A percentile compares a stretch with the other conserved stretches of the same genome.
Evolutionary conservation across 306 rosid genomes (phyloP).

Genomic region (Citrullus amarus): DNA sequence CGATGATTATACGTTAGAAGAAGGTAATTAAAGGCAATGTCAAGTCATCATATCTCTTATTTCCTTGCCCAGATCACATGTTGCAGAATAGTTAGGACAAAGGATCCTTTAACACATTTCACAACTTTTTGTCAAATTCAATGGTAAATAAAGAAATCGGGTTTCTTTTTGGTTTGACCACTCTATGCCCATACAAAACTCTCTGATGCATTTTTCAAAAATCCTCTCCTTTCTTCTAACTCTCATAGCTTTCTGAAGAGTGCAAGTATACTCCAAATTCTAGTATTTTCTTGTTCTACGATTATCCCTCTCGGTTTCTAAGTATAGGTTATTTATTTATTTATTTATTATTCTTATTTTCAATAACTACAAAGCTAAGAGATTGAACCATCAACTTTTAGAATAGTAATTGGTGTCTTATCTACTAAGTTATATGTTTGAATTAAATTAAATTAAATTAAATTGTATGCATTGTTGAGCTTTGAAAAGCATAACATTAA

Average conservation of each 20-base stretch:
- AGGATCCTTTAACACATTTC: neutral
- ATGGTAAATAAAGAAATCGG: neutral
- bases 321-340: too few species aligned
- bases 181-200: neutral
- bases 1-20: neutral
- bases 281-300: neutral
- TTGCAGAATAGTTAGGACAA: neutral
- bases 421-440: neutral
- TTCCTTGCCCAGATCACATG: neutral
- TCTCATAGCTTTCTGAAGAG: neutral
- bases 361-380: too few species aligned
- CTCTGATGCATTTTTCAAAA: neutral
- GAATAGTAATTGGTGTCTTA: neutral
- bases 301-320: neutral
- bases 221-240: neutral
- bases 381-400: too few species aligned
- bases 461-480: too few species aligned
- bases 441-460: too few species aligned
- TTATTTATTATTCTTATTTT: too few species aligned
- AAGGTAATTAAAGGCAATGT: neutral
- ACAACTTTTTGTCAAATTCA: neutral
- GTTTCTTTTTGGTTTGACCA: neutral
- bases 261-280: neutral
- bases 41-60: neutral
- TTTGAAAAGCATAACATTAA: too few species aligned